Conservation (phyloP, 805 yeast genomes). For the Yarrowia keelungensis region DNA sequence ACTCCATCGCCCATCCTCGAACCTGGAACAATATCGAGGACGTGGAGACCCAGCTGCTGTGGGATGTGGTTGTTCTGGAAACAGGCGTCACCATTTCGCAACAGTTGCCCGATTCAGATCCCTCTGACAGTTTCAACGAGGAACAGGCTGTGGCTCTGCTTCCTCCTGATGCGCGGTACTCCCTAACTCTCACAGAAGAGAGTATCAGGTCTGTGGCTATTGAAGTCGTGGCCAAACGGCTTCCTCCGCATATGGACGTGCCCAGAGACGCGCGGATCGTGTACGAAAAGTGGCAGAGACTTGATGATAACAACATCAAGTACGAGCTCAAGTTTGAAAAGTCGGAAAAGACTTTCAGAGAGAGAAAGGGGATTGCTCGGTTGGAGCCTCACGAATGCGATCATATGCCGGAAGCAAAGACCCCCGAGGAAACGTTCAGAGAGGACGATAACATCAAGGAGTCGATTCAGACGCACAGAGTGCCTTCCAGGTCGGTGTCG, state of each 20-base stretch:
- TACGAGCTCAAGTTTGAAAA: slow-evolving; percentile 42
- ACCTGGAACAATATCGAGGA: slow-evolving; percentile 44
- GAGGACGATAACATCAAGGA: slow-evolving; percentile 35
- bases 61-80: slow-evolving; percentile 50
- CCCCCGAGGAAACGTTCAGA: not conserved
- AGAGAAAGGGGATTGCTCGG: slow-evolving; percentile 41
- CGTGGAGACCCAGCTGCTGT: slow-evolving; percentile 45
- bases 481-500: not conserved
- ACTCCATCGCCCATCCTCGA: slow-evolving; percentile 47
- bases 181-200: slow-evolving; percentile 41
- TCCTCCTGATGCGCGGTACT: slow-evolving; percentile 42
- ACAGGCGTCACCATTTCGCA: slow-evolving; percentile 46
- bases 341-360: slow-evolving; percentile 40
- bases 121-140: slow-evolving; percentile 41
- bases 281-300: slow-evolving; percentile 27
- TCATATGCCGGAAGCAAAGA: not conserved
- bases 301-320: slow-evolving; percentile 30
- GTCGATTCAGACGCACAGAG: slow-evolving; percentile 15
- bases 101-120: slow-evolving; percentile 40
- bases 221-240: slow-evolving; percentile 38
- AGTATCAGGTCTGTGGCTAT: slow-evolving; percentile 42
- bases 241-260: slow-evolving; percentile 41
- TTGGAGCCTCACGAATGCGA: slow-evolving; percentile 25
- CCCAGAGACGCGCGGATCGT: slow-evolving; percentile 39
- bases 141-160: slow-evolving; percentile 40